Base-by-base conservation (phyloP, 106 monocot genomes). In the Amphibolis antarctica region DNA sequence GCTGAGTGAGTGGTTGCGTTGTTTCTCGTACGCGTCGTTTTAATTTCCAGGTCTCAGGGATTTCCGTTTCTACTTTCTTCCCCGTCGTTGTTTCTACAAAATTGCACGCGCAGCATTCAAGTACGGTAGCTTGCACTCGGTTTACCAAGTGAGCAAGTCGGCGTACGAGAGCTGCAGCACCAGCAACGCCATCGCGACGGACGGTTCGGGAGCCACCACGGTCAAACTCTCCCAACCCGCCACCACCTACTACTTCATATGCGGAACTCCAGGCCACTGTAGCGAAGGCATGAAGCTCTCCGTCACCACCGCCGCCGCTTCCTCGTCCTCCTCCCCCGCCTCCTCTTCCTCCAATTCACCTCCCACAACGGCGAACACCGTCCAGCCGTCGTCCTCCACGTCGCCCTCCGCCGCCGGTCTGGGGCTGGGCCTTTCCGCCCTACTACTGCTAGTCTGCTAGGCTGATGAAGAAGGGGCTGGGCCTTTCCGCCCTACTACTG, bases 211-310 rank as follows among this genome's bases (percentile, higher is more conserved):
- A 9, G 25, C 42, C 42, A 67, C 67, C 20, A 53, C 21, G 54
- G 20, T 67, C 43, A 31, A 7, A 3, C 66, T 66, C 66, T 4
- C 13, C 66, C 30, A 50, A 48, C 55, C 67, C 0, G 18, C 42
- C 43, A 55, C 67, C 42, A 31, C 36, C 12, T 67, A 67, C 67
- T 67, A 55, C 67, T 67, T 67, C 55, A 67, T 67, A 36, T 67
- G 67, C 19, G 67, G 67, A 12, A 55, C 55, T 4, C 67, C 55
- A 9, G 53, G 55, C 25, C 67, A 67, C 42, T 67, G 67, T 31
- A 42, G 12, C 67, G 9, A 21, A 43, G 67, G 67, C 42, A 67
- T 67, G 67, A 53, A 67, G 54, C 17, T 67, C 42, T 17, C 67
- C 21, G 25, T 67, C 67, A 67, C 55, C 54, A 67, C 67, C 43